Evolutionary conservation across 371 early-diverging fungal species (phyloP), one percentile per base, ranked within the genome.

Genomic region (Dinochytrium kinnereticum): DNA sequence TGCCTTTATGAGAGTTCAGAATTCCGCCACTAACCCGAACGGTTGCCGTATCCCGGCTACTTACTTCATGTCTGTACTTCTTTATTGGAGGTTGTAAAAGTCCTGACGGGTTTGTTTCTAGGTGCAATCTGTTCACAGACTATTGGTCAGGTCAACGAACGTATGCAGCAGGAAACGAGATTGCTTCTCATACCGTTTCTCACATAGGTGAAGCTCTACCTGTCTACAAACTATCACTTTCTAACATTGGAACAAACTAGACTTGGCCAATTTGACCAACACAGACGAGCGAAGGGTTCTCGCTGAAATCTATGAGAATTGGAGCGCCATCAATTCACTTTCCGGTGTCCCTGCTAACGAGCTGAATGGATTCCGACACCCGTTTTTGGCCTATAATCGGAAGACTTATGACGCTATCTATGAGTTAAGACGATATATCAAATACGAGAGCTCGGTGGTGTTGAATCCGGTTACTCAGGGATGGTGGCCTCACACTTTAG

Each of bases 301-400:
- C 34, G 34, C 34, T 5, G 77, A 81, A 64, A 76, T 78, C 38
- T 28, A 33, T 36, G 76, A 36, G 15, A 40, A 74, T 10, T 59
- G 55, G 28, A n/a, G 73, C 40, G 72, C 73, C 39, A 33, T 74
- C 65, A 76, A 69, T 53, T 51, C 68, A 1, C 75, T 72, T 26
- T 68, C 64, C 19, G 78, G 81, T 1, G 68, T 79, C 21, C 79
- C 79, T 1, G 51, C 49, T 36, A 53, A 34, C 53, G 64, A 81
- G 38, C 38, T 81, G 30, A 31, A 68, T 10, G 81, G 81, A 26
- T 81, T 81, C 78, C 70, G 81, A n/a, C 72, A 77, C 36, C 81
- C 81, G 5, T 81, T 81, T 74, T 59, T 81, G 49, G 36, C 59
- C 37, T 81, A 68, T 72, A 74, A 49, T 67, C 50, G 59, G 51